Base-by-base conservation (phyloP, 495 filamentous ascomycete species). In the Neurospora sp. region DNA sequence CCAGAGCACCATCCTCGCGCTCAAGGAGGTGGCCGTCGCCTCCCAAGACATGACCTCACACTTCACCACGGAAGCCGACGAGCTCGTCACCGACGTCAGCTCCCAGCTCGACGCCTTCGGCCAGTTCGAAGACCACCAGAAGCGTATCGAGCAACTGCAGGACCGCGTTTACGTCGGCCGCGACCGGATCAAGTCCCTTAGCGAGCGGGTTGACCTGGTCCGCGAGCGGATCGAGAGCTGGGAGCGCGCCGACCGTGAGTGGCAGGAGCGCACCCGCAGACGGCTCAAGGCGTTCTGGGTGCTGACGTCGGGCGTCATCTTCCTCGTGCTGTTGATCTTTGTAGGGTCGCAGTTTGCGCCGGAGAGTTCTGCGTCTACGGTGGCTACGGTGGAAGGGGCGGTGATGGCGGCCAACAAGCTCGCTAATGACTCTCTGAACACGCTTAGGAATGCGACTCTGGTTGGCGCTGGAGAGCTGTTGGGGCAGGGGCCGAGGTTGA, bases 201-300 rank as follows among this genome's bases (percentile, higher is more conserved):
- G 88, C 72, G 84, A 84, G 73, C 85, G 93, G 72, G 87, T 97
- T 7, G 89, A 91, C 71, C 81, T 83, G 1, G 91, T 93, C 40
- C 82, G 88, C 54, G 77, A 84, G 69, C 86, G 89, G 72, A 90
- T 95, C 54, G 90, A 92, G 77, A 83, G 83, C 71, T 93, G 91
- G 88, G 92, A 93, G 80, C 86, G 85, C 70, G 86, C 88, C 40
- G 93, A 96, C 76, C 81, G 78, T 44, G 91, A 92, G 77, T 93
- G 89, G 90, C 90, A 93, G 83, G 89, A 89, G 73, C 88, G 84
- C 72, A 90, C 90, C 2, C 86, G 88, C 75, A 88, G 84, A 77
- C 82, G 90, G 16, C 81, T 92, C 37, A 89, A 86, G 70, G 85
- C 88, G 37, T 81, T 91, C 75, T 92, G 90, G 90, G 83, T 85